Evolutionary conservation across 108 stramenopile genomes (phyloP).

Genomic region (Aurantiochytrium sp.): DNA sequence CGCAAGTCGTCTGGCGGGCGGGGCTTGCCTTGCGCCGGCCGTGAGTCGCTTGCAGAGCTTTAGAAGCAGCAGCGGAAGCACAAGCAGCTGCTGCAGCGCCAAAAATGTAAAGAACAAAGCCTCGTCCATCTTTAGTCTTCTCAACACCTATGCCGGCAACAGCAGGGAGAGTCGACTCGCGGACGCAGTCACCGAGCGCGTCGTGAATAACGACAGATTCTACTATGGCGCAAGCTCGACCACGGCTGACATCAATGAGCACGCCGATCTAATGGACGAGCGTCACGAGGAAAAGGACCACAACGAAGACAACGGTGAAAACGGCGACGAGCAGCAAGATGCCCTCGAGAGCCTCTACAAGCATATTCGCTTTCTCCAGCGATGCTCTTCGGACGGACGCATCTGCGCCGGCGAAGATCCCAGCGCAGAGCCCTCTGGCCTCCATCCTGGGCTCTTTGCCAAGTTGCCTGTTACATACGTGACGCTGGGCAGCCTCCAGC

Average conservation of each 20-base stretch:
- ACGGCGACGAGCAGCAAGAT: neutral
- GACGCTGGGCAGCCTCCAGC: neutral
- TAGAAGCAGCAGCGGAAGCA: neutral
- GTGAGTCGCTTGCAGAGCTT: neutral
- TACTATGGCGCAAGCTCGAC: no score
- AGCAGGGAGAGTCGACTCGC: no score
- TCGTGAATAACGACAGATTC: no score
- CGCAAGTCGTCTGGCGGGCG: neutral
- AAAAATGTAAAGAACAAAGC: neutral
- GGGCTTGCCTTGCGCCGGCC: neutral
- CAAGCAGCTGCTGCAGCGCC: neutral
- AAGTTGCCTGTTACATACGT: neutral
- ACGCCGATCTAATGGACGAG: neutral
- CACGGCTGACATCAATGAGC: no score
- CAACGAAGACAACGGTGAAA: neutral
- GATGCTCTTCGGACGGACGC: neutral
- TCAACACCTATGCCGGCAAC: no score
- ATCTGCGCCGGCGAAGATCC: neutral
- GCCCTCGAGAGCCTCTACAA: neutral
- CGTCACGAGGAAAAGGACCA: neutral
- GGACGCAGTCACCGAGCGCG: no score
- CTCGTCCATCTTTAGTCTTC: neutral
- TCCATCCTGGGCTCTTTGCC: neutral
- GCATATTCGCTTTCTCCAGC: neutral
- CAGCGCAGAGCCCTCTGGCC: neutral